A percentile compares a stretch with the other conserved stretches of the same genome.
phyloP scores from a whole-genome alignment of 2,329 filamentous ascomycete genomes.

The Ceratocystis alfenasii region DNA sequence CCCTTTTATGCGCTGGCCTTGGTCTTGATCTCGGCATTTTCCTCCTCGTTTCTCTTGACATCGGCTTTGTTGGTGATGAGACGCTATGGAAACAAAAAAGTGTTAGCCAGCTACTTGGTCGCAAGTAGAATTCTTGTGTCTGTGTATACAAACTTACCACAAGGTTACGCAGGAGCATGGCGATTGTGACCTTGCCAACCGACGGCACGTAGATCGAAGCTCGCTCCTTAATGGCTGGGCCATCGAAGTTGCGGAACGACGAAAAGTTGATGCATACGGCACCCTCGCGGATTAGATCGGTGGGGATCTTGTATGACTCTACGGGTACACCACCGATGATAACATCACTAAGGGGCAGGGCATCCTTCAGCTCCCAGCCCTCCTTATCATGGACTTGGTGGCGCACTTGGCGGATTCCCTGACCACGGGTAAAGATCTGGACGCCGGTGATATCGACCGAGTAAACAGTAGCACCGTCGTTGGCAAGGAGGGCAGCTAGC shows the following conservation, averaged over 20 bases:
- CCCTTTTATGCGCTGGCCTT: neutral
- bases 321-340: conserved; percentile 87
- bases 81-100: conserved; percentile 30
- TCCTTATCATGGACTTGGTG: conserved; percentile 81
- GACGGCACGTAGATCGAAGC: conserved; percentile 94
- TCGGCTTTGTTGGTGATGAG: conserved; percentile 36
- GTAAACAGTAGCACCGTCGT: conserved; percentile 92
- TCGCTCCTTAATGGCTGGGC: conserved; percentile 78
- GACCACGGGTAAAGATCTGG: conserved; percentile 81
- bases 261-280: conserved; percentile 99
- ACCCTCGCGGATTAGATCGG: conserved; percentile 69
- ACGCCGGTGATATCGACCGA: conserved; percentile 86
- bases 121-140: neutral
- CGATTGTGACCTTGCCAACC: conserved; percentile 95
- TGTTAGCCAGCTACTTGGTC: conserved; percentile 25
- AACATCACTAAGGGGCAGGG: conserved; percentile 78
- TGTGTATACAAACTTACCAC: conserved; percentile 49
- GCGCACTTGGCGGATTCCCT: conserved; percentile 70
- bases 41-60: conserved; percentile 32
- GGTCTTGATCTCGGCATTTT: conserved; percentile 22
- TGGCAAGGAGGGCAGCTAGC: conserved; percentile 81
- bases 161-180: conserved; percentile 76
- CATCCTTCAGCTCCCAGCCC: conserved; percentile 67
- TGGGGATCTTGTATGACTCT: conserved; percentile 81
- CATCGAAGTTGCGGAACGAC: conserved; percentile 84